phyloP scores from a whole-genome alignment of 176 grass and related monocot genomes.

The Triticum dicoccoides region DNA sequence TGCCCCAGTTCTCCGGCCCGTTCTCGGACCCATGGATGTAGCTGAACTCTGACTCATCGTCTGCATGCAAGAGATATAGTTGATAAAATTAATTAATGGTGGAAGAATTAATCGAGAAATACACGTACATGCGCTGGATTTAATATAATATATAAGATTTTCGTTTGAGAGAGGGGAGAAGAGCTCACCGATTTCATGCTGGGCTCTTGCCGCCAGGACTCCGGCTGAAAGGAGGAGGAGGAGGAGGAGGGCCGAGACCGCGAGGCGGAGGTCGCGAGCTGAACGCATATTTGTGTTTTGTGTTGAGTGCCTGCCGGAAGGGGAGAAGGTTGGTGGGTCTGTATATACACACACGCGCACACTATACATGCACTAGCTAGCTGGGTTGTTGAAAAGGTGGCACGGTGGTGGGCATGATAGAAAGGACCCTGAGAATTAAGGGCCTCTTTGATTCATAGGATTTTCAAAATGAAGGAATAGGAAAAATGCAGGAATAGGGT shows the following conservation, averaged over 20 bases:
- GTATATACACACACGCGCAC: no score
- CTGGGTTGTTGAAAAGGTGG: no score
- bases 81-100: neutral
- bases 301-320: neutral
- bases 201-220: slow-evolving; percentile 21
- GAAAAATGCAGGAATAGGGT: no score
- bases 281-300: neutral
- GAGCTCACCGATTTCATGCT: slow-evolving; percentile 31
- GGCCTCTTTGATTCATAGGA: no score
- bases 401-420: no score
- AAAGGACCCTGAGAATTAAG: no score
- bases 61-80: slow-evolving; percentile 8
- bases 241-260: neutral
- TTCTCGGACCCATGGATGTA: slow-evolving; percentile 18
- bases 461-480: no score
- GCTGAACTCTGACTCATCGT: slow-evolving; percentile 58
- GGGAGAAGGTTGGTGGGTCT: no score
- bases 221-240: neutral
- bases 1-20: slow-evolving; percentile 64
- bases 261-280: neutral
- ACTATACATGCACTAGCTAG: no score
- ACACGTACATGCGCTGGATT: neutral
- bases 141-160: neutral
- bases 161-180: neutral
- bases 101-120: neutral